Base-by-base conservation (phyloP, 2,329 filamentous ascomycete species). In the Sphaerulina vaccinii region DNA sequence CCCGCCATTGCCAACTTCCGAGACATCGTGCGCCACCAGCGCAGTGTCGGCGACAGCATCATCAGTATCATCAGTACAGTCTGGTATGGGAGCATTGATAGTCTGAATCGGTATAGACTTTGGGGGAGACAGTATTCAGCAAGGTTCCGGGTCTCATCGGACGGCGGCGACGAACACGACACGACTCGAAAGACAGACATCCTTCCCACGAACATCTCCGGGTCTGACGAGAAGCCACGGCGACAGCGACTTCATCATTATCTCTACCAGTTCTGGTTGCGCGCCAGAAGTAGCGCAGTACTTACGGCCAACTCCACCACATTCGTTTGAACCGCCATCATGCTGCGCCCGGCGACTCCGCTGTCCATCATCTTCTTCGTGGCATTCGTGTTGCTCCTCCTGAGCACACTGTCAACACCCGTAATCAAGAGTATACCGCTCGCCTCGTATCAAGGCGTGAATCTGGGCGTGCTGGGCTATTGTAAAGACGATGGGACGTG, bases 381-480 rank as follows among this genome's bases (percentile, higher is more conserved):
- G 65, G 90, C 92, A 60, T 96, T 99, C 71, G 86, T 79, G 57
- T 78, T 97, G 56, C 79, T 97, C 46, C 77, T 97, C 40, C 78
- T 99, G 33, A 88, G 90, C 40, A 88, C 91, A 33, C 75, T 99
- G n/a, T 96, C 92, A 1, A 91, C 90, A 0, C 93, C 93, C 15
- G 84, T 99, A 61, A 86, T 97, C 68, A 84, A 87, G 66, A 80
- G 79, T 21, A 95, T 99, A 40, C 89, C 90, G 8, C 78, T 99
- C 36, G 91, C 88, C 32, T 84, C 82, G 46, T 92, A 85, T 67
- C 74, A 85, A 36, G 84, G 86, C 63, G 82, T 88, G 62, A 85
- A 84, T 61, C 96, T 95, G 76, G 93, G 93, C 42, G 91, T 97
- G 42, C 92, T 97, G 75, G 93, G 93, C 21, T 95, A 83, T 65